phyloP scores from a whole-genome alignment of 169 alveolate species.

The Plasmodium vinckei region DNA sequence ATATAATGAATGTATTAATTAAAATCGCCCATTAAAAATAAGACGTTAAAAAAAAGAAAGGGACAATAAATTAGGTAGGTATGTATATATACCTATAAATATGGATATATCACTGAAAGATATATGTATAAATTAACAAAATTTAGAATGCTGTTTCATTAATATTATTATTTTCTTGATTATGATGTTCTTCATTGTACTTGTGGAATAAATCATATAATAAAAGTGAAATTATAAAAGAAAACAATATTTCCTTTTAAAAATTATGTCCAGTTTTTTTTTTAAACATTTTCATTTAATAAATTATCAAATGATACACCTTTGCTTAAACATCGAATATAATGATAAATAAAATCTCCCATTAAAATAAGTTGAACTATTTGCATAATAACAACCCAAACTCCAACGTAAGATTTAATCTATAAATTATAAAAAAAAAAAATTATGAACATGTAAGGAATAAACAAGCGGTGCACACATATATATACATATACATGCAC shows the following conservation, averaged over 20 bases:
- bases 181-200: too few species aligned
- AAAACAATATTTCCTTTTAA: neutral
- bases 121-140: too few species aligned
- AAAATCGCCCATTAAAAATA: too few species aligned
- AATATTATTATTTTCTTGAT: too few species aligned
- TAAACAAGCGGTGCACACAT: neutral
- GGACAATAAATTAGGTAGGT: too few species aligned
- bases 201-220: too few species aligned
- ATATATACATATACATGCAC: neutral
- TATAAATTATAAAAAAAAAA: constrained; percentile 15
- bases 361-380: constrained; percentile 89
- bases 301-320: constrained; percentile 90
- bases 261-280: neutral
- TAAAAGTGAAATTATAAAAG: constrained; percentile 4
- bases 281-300: constrained; percentile 88
- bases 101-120: too few species aligned
- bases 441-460: neutral
- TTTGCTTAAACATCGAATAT: constrained; percentile 89
- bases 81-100: neutral
- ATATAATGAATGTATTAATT: too few species aligned
- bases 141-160: too few species aligned
- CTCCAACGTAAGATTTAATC: constrained; percentile 91
- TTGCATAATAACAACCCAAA: constrained; percentile 91
- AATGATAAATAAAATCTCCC: constrained; percentile 93
- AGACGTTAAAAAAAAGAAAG: too few species aligned